phyloP scores from a whole-genome alignment of 768 basidiomycete genomes.

The Lactarius quietus region DNA sequence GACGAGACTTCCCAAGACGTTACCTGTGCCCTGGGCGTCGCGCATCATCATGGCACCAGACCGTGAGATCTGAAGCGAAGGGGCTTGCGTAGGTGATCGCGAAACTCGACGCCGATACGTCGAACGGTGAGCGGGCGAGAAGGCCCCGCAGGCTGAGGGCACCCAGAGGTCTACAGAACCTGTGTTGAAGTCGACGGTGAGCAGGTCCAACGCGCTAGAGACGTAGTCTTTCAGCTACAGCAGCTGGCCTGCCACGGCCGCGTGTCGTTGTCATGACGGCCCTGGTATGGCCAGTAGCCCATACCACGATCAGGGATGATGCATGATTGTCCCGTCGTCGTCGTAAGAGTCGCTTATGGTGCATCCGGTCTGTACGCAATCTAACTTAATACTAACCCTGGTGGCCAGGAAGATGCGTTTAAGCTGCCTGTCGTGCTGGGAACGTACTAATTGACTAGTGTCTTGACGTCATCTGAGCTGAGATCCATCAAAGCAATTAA shows the following conservation, averaged over 20 bases:
- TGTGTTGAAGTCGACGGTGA: constrained; percentile 64
- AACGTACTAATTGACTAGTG: constrained; percentile 27
- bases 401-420: no score
- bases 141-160: constrained; percentile 39
- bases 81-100: constrained; percentile 43
- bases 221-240: constrained; percentile 40
- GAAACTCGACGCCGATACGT: constrained; percentile 41
- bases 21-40: constrained; percentile 48
- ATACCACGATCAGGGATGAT: neutral
- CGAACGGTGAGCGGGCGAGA: constrained; percentile 38
- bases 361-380: no score
- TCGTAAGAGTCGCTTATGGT: no score
- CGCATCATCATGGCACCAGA: no score
- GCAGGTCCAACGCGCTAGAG: constrained; percentile 38
- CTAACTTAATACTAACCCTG: no score
- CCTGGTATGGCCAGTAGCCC: no score
- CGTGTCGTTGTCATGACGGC: neutral
- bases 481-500: constrained; percentile 35
- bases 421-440: constrained; percentile 15
- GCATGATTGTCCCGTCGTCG: no score
- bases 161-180: constrained; percentile 68
- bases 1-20: constrained; percentile 46
- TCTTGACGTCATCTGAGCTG: constrained; percentile 30
- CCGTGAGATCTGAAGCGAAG: no score
- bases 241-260: constrained; percentile 5